These are phyloP conservation scores for Populus hybrid DNA, from an alignment of 441 rosid genomes.

Conservation along the genomic window DNA sequence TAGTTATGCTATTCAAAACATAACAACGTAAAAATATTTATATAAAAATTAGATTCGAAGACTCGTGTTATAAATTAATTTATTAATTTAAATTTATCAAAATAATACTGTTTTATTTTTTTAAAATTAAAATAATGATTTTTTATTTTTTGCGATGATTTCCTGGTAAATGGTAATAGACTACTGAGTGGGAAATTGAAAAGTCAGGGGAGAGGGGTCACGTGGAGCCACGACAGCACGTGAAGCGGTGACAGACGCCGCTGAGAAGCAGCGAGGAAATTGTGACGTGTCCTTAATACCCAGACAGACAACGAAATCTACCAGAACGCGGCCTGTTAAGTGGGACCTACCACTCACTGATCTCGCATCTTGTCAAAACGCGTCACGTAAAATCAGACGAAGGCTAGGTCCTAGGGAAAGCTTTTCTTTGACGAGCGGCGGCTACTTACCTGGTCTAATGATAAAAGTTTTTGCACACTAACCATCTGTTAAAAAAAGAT, in stretches of 20 bases:
- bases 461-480: no score
- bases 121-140: no score
- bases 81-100: no score
- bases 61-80: no score
- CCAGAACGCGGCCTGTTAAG: conserved; percentile 3
- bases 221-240: conserved; percentile 18
- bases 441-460: no score
- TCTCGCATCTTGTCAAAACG: neutral
- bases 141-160: no score
- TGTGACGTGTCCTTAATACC: neutral
- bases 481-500: no score
- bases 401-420: neutral
- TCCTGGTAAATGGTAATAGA: no score
- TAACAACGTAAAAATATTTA: no score
- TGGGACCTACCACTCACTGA: neutral
- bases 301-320: conserved; percentile 6
- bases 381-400: neutral
- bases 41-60: no score
- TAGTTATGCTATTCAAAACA: neutral
- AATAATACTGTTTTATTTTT: no score
- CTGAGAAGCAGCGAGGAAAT: conserved; percentile 19
- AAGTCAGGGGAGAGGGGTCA: neutral
- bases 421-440: neutral
- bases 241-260: conserved; percentile 24
- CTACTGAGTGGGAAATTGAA: neutral